Base-by-base conservation (phyloP, 2,329 filamentous ascomycete species). In the Tolypocladium paradoxum region DNA sequence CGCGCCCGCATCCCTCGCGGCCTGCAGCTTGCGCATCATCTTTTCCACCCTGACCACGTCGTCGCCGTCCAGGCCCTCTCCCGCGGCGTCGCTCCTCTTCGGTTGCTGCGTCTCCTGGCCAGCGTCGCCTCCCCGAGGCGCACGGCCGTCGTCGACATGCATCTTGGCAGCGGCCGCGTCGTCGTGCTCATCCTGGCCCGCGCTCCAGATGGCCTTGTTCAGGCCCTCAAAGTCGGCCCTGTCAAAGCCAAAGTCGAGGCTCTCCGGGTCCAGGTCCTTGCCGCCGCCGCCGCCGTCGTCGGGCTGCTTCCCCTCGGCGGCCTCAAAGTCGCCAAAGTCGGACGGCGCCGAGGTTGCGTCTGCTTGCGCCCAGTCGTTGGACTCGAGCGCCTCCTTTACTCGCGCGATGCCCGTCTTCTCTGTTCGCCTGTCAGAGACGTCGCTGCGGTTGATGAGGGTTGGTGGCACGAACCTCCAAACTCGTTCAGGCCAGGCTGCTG, bases 1-100 rank as follows among this genome's bases (percentile, higher is more conserved):
- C 14, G 78, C 76, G 33, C 76, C 81, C 57, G 81, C 75, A 52
- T 85, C 82, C 62, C 75, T 69, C 9, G 80, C 80, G 1, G 81
- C 81, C 65, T 82, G 79, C 55, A 87, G 69, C 65, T 79, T 84
- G 49, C 74, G 68, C 79, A 87, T 84, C 76, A 86, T 79, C 50
- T 70, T 68, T 60, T 85, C 81, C 33, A 87, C 64, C 64, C 81
- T 79, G 60, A 76, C 74, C 18, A 86, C 73, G 35, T 82, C 77
- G 5, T 77, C 72, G 0, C 76, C 73, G 18, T 67, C 69, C 2
- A 74, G 52, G 4, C 73, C 68, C 20, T 71, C 70, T 7, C 70
- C 70, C 20, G 66, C 61, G 14, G 53, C 59, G 2, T 57, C 58
- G 1, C 6, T 73, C 67, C 18, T 71, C 70, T 7, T 70, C 69